Conservation (phyloP, 805 yeast genomes). For the Jamesozyma jinghongensis region DNA sequence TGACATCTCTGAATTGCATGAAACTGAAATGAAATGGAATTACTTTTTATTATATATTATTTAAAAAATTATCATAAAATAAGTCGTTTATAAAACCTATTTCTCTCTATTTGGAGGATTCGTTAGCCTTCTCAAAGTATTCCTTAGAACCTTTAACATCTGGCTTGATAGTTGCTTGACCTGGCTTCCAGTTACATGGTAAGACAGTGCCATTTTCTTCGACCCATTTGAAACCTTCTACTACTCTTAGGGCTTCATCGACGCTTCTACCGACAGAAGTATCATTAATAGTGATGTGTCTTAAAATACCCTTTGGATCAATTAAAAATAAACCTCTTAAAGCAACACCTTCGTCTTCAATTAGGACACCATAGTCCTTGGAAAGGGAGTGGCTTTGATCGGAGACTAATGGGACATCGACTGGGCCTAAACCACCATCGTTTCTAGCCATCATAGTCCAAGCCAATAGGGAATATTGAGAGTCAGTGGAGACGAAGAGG, state of each 20-base stretch:
- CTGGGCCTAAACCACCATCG: conserved; percentile 96
- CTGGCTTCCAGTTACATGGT: conserved; percentile 99
- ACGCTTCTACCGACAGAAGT: conserved; percentile 99
- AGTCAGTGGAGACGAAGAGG: conserved; percentile 94
- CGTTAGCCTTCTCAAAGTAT: conserved; percentile 60
- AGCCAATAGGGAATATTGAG: conserved; percentile 93
- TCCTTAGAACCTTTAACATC: conserved; percentile 68
- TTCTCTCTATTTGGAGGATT: conserved; percentile 15
- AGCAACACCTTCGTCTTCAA: conserved; percentile 94
- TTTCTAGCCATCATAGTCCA: conserved; percentile 96
- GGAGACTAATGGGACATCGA: conserved; percentile 88
- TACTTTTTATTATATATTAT: too few species aligned
- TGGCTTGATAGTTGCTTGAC: conserved; percentile 85
- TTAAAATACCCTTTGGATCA: conserved; percentile 88
- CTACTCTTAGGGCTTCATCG: conserved; percentile 92
- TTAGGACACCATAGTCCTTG: conserved; percentile 92
- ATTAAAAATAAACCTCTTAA: conserved; percentile 97
- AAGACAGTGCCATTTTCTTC: conserved; percentile 99
- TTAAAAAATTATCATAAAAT: too few species aligned
- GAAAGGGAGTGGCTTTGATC: conserved; percentile 95
- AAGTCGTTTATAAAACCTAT: too few species aligned
- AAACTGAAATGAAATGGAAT: background rate
- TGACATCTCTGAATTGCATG: background rate
- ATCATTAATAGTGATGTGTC: conserved; percentile 97
- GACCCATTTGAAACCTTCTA: conserved; percentile 99